A percentile compares a stretch with the other conserved stretches of the same genome.
phyloP scores from a whole-genome alignment of 768 basidiomycete species.

The Fistulinella prunicolor region DNA sequence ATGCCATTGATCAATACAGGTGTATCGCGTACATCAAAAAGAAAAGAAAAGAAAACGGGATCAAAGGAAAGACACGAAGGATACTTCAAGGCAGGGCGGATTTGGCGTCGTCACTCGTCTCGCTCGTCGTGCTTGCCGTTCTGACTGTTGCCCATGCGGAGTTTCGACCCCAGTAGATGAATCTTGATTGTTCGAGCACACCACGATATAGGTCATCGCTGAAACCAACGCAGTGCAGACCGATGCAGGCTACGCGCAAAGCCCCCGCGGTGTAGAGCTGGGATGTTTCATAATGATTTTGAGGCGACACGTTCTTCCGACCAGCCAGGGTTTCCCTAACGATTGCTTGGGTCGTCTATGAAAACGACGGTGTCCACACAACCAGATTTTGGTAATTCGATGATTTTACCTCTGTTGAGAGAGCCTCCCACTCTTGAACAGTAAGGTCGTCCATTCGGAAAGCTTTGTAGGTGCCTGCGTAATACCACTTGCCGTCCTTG shows the following conservation, averaged over 20 bases:
- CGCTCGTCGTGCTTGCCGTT: slow-evolving; percentile 8
- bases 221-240: slow-evolving; percentile 75
- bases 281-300: slow-evolving; percentile 69
- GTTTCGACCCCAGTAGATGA: slow-evolving; percentile 23
- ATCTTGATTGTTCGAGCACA: slow-evolving; percentile 59
- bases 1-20: slow-evolving; percentile 3
- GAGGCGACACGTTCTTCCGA: slow-evolving; percentile 74
- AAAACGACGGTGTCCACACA: slow-evolving; percentile 10
- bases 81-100: slow-evolving; percentile 5
- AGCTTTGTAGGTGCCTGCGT: slow-evolving; percentile 73
- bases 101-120: slow-evolving; percentile 15
- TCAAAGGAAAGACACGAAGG: not conserved
- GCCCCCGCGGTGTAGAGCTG: slow-evolving; percentile 75
- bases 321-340: slow-evolving; percentile 69
- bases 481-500: slow-evolving; percentile 80
- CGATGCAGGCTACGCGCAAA: slow-evolving; percentile 69
- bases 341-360: slow-evolving; percentile 60
- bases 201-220: slow-evolving; percentile 62
- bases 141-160: slow-evolving; percentile 14
- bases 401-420: slow-evolving; percentile 55
- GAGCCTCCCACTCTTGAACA: slow-evolving; percentile 63
- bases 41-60: not conserved
- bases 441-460: slow-evolving; percentile 65
- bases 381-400: not conserved
- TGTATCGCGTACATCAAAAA: not conserved